Base-by-base conservation (phyloP, 208 protist genomes). In the Zelonia costaricensis region DNA sequence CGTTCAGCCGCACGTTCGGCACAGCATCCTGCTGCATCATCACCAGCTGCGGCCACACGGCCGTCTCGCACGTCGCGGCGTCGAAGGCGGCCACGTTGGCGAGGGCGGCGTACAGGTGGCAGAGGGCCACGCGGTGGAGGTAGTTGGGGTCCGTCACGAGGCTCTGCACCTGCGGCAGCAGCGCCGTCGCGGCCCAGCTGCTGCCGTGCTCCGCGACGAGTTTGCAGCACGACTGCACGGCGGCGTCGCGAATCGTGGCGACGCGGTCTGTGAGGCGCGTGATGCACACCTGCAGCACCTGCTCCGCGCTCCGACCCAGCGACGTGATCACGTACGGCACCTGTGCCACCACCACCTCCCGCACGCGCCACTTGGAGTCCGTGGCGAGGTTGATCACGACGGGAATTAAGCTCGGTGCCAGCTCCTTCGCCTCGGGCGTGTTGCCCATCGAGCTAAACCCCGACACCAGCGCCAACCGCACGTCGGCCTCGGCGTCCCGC, bases 311-410 rank as follows among this genome's bases (percentile, higher is more conserved):
- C 40, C 68, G 69, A 12, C 83, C 89, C 7, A 92, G 73, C 3
- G 82, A 82, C 9, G 82, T 89, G 69, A 95, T 91, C 47, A 95
- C 69, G 65, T 80, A 85, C 2, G 90, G 86, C 56, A 95, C 78
- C 69, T 93, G 86, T 38, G 78, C 80, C 53, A 95, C 78, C 13
- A 95, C 90, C 22, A 85, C 78, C 59, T 95, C 86, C 5, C 90
- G 84, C 66, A 95, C 75, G 1, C 90, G 81, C 90, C 90, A 95
- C 65, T 93, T 91, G n/a, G 82, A 74, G 63, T 95, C 90, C 43
- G 68, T 59, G 31, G 85, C 82, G 53, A 95, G 83, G 39, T 69
- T 69, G 27, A 93, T 75, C 28, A 95, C 82, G 22, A 92, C 90
- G 16, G 90, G 90, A 20, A 95, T 76, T 10, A 95, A 76, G 53